A percentile compares a stretch with the other conserved stretches of the same genome.
phyloP scores from a whole-genome alignment of 345 rosid species.

The Lenwebbia sp. region DNA sequence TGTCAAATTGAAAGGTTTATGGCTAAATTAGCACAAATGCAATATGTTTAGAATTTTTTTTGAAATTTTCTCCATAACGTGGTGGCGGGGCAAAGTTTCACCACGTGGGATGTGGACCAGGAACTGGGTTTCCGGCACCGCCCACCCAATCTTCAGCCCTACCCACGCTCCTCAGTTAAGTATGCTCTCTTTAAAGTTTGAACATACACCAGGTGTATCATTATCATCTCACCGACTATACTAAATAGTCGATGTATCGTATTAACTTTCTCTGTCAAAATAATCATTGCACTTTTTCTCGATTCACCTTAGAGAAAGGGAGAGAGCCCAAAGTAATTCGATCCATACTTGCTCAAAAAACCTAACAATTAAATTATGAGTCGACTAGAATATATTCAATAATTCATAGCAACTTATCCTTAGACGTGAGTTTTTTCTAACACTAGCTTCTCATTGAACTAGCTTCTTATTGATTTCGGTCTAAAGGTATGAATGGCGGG shows the following conservation, averaged over 20 bases:
- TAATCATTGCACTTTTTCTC: neutral
- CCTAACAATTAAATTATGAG: neutral
- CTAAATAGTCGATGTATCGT: neutral
- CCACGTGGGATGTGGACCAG: too few relatives aligned
- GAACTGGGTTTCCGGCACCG: rapidly evolving
- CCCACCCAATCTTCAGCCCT: neutral
- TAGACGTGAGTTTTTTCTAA: neutral
- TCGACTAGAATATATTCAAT: neutral
- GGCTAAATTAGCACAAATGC: too few relatives aligned
- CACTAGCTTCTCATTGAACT: neutral
- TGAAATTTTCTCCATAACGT: too few relatives aligned
- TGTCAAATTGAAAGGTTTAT: too few relatives aligned
- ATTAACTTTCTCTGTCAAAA: neutral
- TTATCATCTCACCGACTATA: too few relatives aligned
- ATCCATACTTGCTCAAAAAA: neutral
- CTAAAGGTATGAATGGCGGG: neutral
- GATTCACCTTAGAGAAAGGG: neutral
- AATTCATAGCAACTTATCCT: neutral
- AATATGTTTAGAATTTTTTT: too few relatives aligned
- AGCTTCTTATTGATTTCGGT: neutral
- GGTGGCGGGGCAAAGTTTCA: too few relatives aligned
- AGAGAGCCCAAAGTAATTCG: neutral
- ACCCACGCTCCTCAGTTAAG: neutral
- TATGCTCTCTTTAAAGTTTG: neutral
- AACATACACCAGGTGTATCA: too few relatives aligned